Conservation (phyloP, 129 eudicot genomes). For the Gnaphalium uliginosum region DNA sequence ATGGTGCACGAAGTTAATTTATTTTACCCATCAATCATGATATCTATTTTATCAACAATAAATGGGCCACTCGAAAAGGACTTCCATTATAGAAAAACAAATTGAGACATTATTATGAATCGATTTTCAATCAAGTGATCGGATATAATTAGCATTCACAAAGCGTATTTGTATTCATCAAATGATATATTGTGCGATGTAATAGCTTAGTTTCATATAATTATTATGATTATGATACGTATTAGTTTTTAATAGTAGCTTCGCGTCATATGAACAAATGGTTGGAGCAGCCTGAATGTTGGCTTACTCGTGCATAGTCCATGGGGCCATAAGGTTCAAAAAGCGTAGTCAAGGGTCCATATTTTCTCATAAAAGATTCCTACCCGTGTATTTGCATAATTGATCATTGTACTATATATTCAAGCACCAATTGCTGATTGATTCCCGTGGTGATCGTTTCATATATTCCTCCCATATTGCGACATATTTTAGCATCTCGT, state of each 20-base stretch:
- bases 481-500: slow-evolving; percentile 65
- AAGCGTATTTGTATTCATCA: neutral
- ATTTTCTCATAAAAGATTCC: slow-evolving; percentile 49
- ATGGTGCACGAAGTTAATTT: neutral
- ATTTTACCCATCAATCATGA: slow-evolving; percentile 5
- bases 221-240: no score
- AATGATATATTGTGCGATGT: neutral
- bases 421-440: slow-evolving; percentile 47
- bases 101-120: slow-evolving; percentile 9
- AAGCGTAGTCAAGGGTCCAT: slow-evolving; percentile 42
- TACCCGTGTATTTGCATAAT: slow-evolving; percentile 59
- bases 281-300: neutral
- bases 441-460: slow-evolving; percentile 45
- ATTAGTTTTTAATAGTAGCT: no score
- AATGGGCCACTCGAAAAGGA: slow-evolving; percentile 15
- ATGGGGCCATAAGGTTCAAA: slow-evolving; percentile 55
- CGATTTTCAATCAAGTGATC: neutral
- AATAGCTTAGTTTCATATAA: neutral
- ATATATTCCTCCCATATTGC: slow-evolving; percentile 54
- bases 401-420: slow-evolving; percentile 72
- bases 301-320: slow-evolving; percentile 42
- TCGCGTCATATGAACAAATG: neutral
- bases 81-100: slow-evolving; percentile 11
- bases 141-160: slow-evolving; percentile 12
- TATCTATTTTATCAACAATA: neutral